Percentiles rank a stretch among this genome's conserved stretches.
Evolutionary conservation across 2,329 filamentous ascomycete species (phyloP).

Genomic region (Ophiobolus disseminans): DNA sequence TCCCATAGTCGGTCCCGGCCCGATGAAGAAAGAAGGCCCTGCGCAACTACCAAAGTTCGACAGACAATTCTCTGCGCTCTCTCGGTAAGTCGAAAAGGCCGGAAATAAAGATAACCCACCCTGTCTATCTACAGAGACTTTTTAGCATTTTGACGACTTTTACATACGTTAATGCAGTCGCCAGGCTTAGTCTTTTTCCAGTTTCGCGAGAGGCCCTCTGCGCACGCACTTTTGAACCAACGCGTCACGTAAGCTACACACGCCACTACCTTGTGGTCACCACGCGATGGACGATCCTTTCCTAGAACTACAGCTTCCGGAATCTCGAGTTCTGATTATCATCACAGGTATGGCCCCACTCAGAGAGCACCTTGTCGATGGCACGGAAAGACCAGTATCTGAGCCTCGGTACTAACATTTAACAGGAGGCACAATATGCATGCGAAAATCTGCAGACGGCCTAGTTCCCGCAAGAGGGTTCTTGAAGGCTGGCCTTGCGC

Average conservation of each 20-base stretch:
- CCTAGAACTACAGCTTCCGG: constrained; percentile 58
- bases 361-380: too few relatives aligned
- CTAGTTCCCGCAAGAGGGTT: constrained; percentile 78
- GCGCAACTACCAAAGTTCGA: constrained; percentile 12
- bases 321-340: constrained; percentile 85
- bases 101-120: too few relatives aligned
- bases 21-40: constrained; percentile 20
- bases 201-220: too few relatives aligned
- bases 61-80: too few relatives aligned
- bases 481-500: constrained; percentile 80
- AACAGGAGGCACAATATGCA: constrained; percentile 79
- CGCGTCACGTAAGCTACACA: too few relatives aligned
- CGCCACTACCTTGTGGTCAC: constrained; percentile 16
- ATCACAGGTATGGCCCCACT: constrained; percentile 73
- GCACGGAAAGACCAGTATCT: background rate
- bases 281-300: constrained; percentile 34
- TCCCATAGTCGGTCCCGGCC: constrained; percentile 13
- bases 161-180: too few relatives aligned
- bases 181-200: too few relatives aligned
- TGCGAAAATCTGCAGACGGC: constrained; percentile 81
- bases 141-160: too few relatives aligned
- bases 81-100: too few relatives aligned
- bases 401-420: constrained; percentile 7
- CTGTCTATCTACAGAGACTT: too few relatives aligned
- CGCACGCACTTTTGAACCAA: too few relatives aligned